Conservation (phyloP, 306 rosid genomes). For the Cicer cuneatum region DNA sequence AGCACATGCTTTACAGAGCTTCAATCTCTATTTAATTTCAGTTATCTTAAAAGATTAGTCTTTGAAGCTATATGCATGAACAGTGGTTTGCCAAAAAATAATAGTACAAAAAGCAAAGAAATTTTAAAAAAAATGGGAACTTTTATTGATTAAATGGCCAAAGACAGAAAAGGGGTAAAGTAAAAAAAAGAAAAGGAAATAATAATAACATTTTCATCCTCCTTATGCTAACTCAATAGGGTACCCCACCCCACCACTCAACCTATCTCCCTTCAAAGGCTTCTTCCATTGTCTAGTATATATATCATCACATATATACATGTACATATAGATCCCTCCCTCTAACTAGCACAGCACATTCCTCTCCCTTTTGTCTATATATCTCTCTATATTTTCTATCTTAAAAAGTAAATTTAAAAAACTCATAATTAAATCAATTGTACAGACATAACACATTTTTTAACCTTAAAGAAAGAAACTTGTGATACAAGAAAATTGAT, state of each 20-base stretch:
- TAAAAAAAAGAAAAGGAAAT: constrained; percentile 8
- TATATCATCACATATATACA: constrained; percentile 79
- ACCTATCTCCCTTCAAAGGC: constrained; percentile 61
- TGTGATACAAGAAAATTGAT: constrained; percentile 46
- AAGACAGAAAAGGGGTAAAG: constrained; percentile 37
- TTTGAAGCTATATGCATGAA: too few relatives aligned
- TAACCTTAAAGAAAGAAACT: constrained; percentile 39
- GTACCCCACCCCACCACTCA: constrained; percentile 65
- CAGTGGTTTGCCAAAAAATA: too few relatives aligned
- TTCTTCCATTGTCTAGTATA: constrained; percentile 60
- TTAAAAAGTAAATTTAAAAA: constrained; percentile 48
- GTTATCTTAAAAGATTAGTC: too few relatives aligned
- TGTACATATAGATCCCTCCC: constrained; percentile 53
- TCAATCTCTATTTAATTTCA: too few relatives aligned
- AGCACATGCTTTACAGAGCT: too few relatives aligned
- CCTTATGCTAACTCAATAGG: constrained; percentile 60
- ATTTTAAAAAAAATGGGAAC: constrained; percentile 15
- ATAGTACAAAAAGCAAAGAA: not conserved
- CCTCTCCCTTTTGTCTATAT: constrained; percentile 52
- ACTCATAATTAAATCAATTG: constrained; percentile 55
- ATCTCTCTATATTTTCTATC: constrained; percentile 48
- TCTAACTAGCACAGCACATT: constrained; percentile 56
- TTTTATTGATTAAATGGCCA: constrained; percentile 69
- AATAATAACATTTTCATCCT: constrained; percentile 61
- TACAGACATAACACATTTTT: constrained; percentile 47